These are phyloP conservation scores for Spirogloea muscicola DNA, from an alignment of 139 green algal species.

Conservation along the genomic window DNA sequence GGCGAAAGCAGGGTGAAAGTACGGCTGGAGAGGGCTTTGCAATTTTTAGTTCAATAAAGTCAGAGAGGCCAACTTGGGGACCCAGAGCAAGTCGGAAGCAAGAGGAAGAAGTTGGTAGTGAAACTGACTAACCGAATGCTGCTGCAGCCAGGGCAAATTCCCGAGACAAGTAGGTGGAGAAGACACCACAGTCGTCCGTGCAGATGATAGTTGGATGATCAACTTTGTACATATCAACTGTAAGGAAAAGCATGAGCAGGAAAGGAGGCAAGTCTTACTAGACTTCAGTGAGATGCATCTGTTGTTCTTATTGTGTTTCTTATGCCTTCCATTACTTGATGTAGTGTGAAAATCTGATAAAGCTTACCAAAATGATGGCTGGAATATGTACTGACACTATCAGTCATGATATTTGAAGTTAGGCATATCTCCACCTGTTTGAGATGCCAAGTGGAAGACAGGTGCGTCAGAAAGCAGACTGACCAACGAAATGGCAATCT, in stretches of 20 bases:
- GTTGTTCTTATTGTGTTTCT: neutral
- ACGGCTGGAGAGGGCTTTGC: no score
- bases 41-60: no score
- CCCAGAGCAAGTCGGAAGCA: no score
- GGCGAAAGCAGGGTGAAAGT: no score
- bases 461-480: neutral
- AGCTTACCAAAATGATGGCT: slow-evolving; percentile 67
- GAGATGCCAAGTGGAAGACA: neutral
- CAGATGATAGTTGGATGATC: slow-evolving; percentile 74
- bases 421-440: slow-evolving; percentile 70
- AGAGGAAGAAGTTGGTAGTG: slow-evolving; percentile 2
- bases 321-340: neutral
- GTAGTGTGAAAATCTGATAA: neutral
- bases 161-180: slow-evolving; percentile 57
- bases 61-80: no score
- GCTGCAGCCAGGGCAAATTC: slow-evolving; percentile 33
- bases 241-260: neutral
- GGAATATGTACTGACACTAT: slow-evolving; percentile 55
- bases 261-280: no score
- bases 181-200: slow-evolving; percentile 76
- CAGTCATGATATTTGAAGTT: slow-evolving; percentile 56
- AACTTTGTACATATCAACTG: slow-evolving; percentile 11
- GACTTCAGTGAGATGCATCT: neutral
- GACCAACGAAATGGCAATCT: no score
- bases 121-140: slow-evolving; percentile 9